Evolutionary conservation across 495 filamentous ascomycete genomes (phyloP), one percentile per base, ranked within the genome.

Genomic region (Penicillium turbatum): DNA sequence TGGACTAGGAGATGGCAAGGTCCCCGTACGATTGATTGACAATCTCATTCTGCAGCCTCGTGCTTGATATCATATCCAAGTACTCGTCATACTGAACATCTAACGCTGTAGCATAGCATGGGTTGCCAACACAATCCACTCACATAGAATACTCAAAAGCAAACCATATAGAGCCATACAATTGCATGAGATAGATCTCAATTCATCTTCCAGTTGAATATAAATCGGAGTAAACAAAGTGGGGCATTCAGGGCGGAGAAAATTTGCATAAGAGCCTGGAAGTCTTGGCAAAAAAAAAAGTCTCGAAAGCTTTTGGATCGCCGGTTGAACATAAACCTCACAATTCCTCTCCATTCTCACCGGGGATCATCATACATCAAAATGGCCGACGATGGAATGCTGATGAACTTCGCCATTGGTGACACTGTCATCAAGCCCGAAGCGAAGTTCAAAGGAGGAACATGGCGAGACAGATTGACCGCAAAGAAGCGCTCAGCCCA

Each of bases 361-460:
- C 41, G 55, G 55, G 55, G 48, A 32, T 35, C 37, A 38, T 11
- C 5, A 43, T 46, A 2, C 52, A 47, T 54, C 47, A 58, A 45
- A 54, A 97, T 96, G 92, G 89, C 90, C 17, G 90, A 97, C 74
- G 88, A 95, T 85, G 90, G 89, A 45, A 86, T 98, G 82, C 81
- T 97, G 42, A 77, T 97, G 67, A 97, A 98, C 66, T 97, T 97
- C 65, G 80, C 87, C 49, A 74, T 93, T 27, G 77, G 79, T 12
- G 87, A 88, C 57, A 77, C 74, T 13, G 68, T 75, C 48, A 71
- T 71, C 29, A 86, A 85, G 51, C 78, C 79, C 5, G 78, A 82
- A 40, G 76, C 80, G 41, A 86, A 82, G 55, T 89, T 95, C 66
- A 91, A 84, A 68, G 93, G 93, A 53, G 93, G 93, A 12, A 82